These are phyloP conservation scores for Vigna radiata DNA, from an alignment of 306 rosid genomes.

Conservation along the genomic window DNA sequence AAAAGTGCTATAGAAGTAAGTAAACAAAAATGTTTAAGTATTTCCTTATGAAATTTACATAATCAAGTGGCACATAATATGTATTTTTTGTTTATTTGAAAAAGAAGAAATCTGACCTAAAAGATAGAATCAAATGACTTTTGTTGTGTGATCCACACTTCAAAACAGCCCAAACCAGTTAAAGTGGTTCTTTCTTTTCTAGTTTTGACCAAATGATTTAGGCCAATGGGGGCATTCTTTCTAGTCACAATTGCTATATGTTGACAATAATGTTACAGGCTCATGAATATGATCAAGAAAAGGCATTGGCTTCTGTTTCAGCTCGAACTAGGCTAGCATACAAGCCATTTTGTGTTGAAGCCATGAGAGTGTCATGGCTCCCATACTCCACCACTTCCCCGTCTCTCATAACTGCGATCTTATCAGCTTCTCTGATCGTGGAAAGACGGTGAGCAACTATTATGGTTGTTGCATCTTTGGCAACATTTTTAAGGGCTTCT, in stretches of 20 bases:
- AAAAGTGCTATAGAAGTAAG: background rate
- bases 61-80: constrained; percentile 4
- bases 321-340: constrained; percentile 75
- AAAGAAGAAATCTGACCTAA: constrained; percentile 21
- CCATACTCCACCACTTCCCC: constrained; percentile 80
- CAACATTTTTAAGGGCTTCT: constrained; percentile 62
- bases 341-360: constrained; percentile 62
- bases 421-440: constrained; percentile 73
- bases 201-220: constrained; percentile 17
- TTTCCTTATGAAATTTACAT: constrained; percentile 25
- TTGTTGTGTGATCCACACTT: constrained; percentile 1
- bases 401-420: constrained; percentile 74
- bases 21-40: background rate
- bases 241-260: constrained; percentile 8
- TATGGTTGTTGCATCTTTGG: constrained; percentile 69
- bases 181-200: constrained; percentile 18
- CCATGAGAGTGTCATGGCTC: constrained; percentile 72
- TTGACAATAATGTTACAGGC: constrained; percentile 16
- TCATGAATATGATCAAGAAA: constrained; percentile 46
- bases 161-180: constrained; percentile 1
- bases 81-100: constrained; percentile 16
- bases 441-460: constrained; percentile 84
- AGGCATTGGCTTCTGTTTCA: constrained; percentile 81
- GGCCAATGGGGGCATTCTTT: background rate
- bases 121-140: background rate